A percentile compares a stretch with the other conserved stretches of the same genome.
These are phyloP conservation scores for Ligustrum vulgare DNA, from an alignment of 257 asterid species.

Conservation along the genomic window DNA sequence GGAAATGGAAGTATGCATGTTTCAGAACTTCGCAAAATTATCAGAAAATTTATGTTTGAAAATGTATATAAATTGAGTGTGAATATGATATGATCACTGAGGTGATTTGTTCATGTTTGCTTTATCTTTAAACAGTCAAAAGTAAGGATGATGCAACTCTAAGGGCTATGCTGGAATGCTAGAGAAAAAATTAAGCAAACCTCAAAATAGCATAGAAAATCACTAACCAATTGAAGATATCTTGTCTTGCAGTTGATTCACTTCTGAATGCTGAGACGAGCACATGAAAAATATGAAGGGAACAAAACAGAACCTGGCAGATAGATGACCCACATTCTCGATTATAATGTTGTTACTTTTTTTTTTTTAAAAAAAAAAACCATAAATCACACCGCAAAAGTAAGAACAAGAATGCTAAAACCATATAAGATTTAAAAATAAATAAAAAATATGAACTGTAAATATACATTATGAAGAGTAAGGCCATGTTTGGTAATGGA, in stretches of 20 bases:
- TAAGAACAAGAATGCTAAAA: conserved; percentile 8
- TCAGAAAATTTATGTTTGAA: neutral
- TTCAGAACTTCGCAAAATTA: neutral
- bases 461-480: neutral
- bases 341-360: conserved; percentile 13
- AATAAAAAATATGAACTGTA: neutral
- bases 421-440: neutral
- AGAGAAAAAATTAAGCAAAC: neutral
- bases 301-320: conserved; percentile 71
- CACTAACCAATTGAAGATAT: conserved; percentile 68
- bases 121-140: neutral
- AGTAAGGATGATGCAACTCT: neutral
- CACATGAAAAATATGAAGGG: conserved; percentile 54
- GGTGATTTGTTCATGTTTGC: conserved; percentile 18
- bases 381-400: conserved; percentile 8
- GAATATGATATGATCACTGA: conserved; percentile 2
- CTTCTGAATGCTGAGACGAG: conserved; percentile 40
- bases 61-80: neutral
- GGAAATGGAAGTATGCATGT: neutral
- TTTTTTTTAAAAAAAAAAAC: neutral
- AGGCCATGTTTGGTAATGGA: too few species aligned
- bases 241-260: conserved; percentile 54
- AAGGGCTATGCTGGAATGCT: neutral
- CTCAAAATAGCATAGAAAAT: conserved; percentile 12
- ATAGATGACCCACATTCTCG: conserved; percentile 18